Percentiles rank a stretch among this genome's conserved stretches.
Evolutionary conservation across 192 early-diverging fungal species (phyloP).

Genomic region (Entrophospora sp.): DNA sequence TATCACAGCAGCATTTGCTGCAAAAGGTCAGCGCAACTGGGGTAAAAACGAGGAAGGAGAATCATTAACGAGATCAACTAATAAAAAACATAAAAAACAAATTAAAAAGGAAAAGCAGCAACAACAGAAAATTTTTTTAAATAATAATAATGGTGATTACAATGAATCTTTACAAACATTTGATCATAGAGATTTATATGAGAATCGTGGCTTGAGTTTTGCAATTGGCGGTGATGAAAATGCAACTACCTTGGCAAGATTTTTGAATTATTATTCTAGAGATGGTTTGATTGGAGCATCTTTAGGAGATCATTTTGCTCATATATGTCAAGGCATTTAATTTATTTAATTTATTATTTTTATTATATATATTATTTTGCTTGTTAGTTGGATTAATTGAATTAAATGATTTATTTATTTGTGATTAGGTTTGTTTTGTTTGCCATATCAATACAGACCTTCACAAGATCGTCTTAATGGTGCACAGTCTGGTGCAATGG

Average conservation of each 20-base stretch:
- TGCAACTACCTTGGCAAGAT: constrained; percentile 34
- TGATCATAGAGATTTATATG: constrained; percentile 23
- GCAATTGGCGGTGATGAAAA: constrained; percentile 40
- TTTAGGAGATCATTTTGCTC: constrained; percentile 35
- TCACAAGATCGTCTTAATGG: constrained; percentile 32
- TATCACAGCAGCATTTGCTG: constrained; percentile 47
- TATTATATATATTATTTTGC: constrained; percentile 19
- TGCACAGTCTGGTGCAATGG: constrained; percentile 46
- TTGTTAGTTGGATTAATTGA: not conserved
- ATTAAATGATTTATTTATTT: not conserved
- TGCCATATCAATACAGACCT: constrained; percentile 2
- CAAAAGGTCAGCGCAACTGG: too few relatives aligned
- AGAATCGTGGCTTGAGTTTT: constrained; percentile 45
- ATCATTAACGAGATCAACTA: too few relatives aligned
- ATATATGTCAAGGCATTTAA: constrained; percentile 47
- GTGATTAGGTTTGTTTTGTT: not conserved
- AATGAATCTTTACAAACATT: not conserved
- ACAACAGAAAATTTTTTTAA: constrained; percentile 11
- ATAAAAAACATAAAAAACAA: too few relatives aligned
- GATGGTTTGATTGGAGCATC: constrained; percentile 31
- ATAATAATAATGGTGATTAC: too few relatives aligned
- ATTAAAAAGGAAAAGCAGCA: too few relatives aligned
- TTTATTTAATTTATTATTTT: too few relatives aligned
- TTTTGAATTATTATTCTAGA: constrained; percentile 33
- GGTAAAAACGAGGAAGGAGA: too few relatives aligned